These are phyloP conservation scores for Gaeumannomyces tritici DNA, from an alignment of 2,329 filamentous ascomycete species.

Conservation along the genomic window DNA sequence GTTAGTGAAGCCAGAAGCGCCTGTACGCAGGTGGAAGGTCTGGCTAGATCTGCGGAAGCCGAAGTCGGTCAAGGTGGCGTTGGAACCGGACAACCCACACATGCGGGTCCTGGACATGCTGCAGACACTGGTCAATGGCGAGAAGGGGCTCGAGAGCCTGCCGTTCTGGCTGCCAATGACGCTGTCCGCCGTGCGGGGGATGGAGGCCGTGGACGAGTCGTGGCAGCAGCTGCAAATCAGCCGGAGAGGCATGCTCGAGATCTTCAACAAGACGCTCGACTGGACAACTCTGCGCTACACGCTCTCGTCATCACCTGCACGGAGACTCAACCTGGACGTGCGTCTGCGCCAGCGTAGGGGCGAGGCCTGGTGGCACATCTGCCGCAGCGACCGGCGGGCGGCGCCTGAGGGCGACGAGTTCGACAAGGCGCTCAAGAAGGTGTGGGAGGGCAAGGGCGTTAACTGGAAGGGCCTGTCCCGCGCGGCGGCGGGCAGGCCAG, in stretches of 20 bases:
- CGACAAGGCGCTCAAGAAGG: slow-evolving; percentile 26
- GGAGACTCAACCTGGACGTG: slow-evolving; percentile 41
- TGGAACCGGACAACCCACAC: slow-evolving; percentile 59
- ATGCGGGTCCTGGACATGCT: slow-evolving; percentile 51
- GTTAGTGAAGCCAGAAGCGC: neutral
- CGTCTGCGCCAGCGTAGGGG: slow-evolving; percentile 37
- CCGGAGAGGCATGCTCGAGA: slow-evolving; percentile 36
- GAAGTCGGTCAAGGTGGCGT: slow-evolving; percentile 43
- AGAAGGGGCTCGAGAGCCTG: slow-evolving; percentile 40
- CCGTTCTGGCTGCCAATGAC: slow-evolving; percentile 48
- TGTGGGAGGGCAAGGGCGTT: slow-evolving; percentile 34
- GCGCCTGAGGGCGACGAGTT: slow-evolving; percentile 21
- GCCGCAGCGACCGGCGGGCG: slow-evolving; percentile 23
- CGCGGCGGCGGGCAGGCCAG: slow-evolving; percentile 32
- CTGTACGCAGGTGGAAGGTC: slow-evolving; percentile 36
- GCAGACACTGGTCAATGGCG: slow-evolving; percentile 45
- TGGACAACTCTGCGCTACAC: slow-evolving; percentile 48
- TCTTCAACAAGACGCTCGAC: slow-evolving; percentile 45
- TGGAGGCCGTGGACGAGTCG: slow-evolving; percentile 49
- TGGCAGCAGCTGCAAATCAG: slow-evolving; percentile 34
- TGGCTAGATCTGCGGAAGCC: slow-evolving; percentile 45
- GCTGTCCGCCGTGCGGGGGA: slow-evolving; percentile 52
- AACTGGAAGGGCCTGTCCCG: slow-evolving; percentile 38
- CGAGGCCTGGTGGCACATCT: slow-evolving; percentile 41
- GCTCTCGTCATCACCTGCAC: slow-evolving; percentile 18